Evolutionary conservation across 2,329 filamentous ascomycete genomes (phyloP), one percentile per base, ranked within the genome.

Genomic region (Xylaria sp.): DNA sequence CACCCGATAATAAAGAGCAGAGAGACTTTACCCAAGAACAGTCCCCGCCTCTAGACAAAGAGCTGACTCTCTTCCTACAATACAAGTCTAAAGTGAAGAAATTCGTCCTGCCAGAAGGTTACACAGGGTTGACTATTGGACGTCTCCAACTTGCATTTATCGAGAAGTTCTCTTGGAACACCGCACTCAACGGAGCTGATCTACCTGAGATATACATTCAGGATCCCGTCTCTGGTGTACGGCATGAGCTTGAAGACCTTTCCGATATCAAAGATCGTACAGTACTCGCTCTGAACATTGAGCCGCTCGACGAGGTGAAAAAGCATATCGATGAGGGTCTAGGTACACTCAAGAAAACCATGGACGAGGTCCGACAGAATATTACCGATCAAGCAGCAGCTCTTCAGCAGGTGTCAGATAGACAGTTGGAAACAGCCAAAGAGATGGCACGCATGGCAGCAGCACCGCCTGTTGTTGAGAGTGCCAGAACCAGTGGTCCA

Each of bases 81-180:
- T 98, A 98, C 82, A 97, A 97, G 79, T 96, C 92, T 74, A 96
- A 96, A 78, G 94, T 98, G 74, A 98, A 98, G 82, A 98, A 98
- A 79, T 97, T 97, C 78, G 89, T 97, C 17, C 86, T 98, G 39
- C 83, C 93, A 0, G 94, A 97, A 78, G 95, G 95, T 1, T 90
- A 91, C 72, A 90, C 90, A 36, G 93, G 95, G 70, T 85, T 99
- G 11, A 95, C 93, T 2, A 91, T 98, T 67, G 94, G 94, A 0
- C 89, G 94, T 27, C 81, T 99, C 66, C 95, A 99, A 79, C 86
- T 99, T 32, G 95, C 96, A 0, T 99, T 99, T 75, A 99, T 99
- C 74, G 96, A 99, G 74, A 99, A 98, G 78, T 99, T 99, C 78
- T 96, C 95, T 0, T 99, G 97, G 94, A 98, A 97, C 75, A 98